Evolutionary conservation across 1,284 basidiomycete species (phyloP).

Genomic region (Leccinum proliferum): DNA sequence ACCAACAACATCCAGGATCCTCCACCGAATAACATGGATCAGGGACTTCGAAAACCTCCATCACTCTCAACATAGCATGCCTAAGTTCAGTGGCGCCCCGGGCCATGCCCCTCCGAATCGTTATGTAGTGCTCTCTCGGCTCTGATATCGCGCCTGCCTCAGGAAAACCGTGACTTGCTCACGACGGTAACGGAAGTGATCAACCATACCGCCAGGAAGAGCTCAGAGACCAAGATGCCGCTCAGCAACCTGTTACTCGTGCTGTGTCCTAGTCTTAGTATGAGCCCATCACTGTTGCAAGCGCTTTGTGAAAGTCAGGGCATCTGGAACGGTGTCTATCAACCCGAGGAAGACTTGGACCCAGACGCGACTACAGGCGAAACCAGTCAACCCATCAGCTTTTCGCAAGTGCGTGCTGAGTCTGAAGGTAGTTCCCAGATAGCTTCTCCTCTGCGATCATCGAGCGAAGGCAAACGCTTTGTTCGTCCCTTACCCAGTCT

Average conservation of each 20-base stretch:
- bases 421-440: neutral
- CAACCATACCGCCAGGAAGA: constrained; percentile 55
- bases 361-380: constrained; percentile 6
- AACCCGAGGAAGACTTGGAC: constrained; percentile 6
- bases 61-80: constrained; percentile 71
- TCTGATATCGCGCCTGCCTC: constrained; percentile 61
- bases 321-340: constrained; percentile 48
- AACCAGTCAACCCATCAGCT: neutral
- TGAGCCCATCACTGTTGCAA: constrained; percentile 71
- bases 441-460: constrained; percentile 1
- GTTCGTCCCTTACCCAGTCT: constrained; percentile 26
- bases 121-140: constrained; percentile 48
- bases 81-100: constrained; percentile 52
- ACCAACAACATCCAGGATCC: constrained; percentile 25
- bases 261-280: constrained; percentile 75
- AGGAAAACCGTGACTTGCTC: constrained; percentile 68
- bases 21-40: constrained; percentile 37
- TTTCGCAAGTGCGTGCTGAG: neutral
- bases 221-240: constrained; percentile 78
- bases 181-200: constrained; percentile 71
- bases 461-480: constrained; percentile 16
- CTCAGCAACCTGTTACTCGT: constrained; percentile 75
- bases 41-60: constrained; percentile 63
- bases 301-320: constrained; percentile 66
- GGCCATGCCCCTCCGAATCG: constrained; percentile 50